A percentile compares a stretch with the other conserved stretches of the same genome.
Conservation (phyloP, 2,329 filamentous ascomycete genomes). For the Diaporthe citrichinensis region DNA sequence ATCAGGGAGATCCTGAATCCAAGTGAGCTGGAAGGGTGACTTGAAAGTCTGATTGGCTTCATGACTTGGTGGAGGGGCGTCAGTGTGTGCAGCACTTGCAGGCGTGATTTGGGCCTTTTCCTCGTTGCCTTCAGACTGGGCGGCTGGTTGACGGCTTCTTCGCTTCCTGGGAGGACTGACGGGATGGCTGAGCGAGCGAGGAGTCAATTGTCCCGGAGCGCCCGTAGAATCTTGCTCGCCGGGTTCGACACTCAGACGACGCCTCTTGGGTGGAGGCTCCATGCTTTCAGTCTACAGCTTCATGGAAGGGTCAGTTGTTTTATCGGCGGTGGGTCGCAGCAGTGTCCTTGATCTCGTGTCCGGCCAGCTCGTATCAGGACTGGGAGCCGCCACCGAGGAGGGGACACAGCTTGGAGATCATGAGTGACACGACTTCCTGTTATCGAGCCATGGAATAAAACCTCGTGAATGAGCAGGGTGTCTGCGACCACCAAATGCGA, state of each 20-base stretch:
- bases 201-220: slow-evolving; percentile 37
- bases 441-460: too few species aligned
- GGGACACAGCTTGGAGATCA: not conserved
- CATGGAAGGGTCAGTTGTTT: not conserved
- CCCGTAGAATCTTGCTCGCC: not conserved
- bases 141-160: slow-evolving; percentile 42
- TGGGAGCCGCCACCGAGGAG: not conserved
- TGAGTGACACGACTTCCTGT: not conserved
- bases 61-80: not conserved
- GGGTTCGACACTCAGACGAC: slow-evolving; percentile 22
- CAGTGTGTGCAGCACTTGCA: not conserved
- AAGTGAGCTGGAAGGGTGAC: slow-evolving; percentile 81
- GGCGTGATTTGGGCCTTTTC: not conserved
- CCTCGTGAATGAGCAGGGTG: not conserved
- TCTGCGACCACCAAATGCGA: not conserved
- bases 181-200: slow-evolving; percentile 52
- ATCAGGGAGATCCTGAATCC: slow-evolving; percentile 73
- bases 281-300: slow-evolving; percentile 9
- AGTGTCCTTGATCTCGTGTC: not conserved
- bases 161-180: slow-evolving; percentile 63
- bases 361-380: not conserved
- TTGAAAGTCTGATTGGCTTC: slow-evolving; percentile 49
- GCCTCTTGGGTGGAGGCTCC: slow-evolving; percentile 36
- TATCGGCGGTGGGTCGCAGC: not conserved
- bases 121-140: slow-evolving; percentile 18